phyloP scores from a whole-genome alignment of 768 basidiomycete species.

The Podaxis pistillaris region DNA sequence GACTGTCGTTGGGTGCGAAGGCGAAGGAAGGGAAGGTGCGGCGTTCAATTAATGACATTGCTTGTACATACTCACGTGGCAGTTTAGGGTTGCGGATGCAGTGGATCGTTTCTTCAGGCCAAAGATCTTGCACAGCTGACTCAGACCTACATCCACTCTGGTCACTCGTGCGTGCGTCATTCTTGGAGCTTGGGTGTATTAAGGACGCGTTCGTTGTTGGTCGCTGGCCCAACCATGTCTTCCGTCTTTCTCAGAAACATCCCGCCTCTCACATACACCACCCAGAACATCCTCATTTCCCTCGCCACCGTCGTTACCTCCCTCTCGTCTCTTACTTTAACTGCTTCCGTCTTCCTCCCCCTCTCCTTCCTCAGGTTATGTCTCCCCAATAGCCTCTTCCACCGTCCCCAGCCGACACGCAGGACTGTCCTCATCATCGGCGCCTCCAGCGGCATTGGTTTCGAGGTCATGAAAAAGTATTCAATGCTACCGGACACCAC shows the following conservation, averaged over 20 bases:
- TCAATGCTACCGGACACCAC: conserved; percentile 21
- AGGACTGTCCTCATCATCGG: background rate
- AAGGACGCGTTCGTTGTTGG: too few relatives aligned
- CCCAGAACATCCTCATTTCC: background rate
- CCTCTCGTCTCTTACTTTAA: background rate
- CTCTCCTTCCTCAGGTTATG: background rate
- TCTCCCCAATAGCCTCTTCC: background rate
- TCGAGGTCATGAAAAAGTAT: conserved; percentile 28
- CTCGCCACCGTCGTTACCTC: background rate
- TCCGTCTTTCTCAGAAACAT: background rate
- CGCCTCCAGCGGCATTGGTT: conserved; percentile 24
- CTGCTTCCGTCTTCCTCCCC: background rate
- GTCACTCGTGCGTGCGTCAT: too few relatives aligned
- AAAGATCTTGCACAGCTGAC: too few relatives aligned
- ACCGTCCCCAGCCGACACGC: background rate
- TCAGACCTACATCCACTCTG: too few relatives aligned
- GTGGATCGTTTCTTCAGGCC: too few relatives aligned
- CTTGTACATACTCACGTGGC: too few relatives aligned
- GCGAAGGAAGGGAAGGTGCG: too few relatives aligned
- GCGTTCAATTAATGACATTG: too few relatives aligned
- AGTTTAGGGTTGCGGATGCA: too few relatives aligned
- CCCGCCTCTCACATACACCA: background rate
- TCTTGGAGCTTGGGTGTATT: too few relatives aligned
- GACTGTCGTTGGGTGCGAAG: too few relatives aligned
- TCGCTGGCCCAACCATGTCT: too few relatives aligned